Conservation (phyloP, 805 yeast genomes). For the Wilhelminamyces savonicus region DNA sequence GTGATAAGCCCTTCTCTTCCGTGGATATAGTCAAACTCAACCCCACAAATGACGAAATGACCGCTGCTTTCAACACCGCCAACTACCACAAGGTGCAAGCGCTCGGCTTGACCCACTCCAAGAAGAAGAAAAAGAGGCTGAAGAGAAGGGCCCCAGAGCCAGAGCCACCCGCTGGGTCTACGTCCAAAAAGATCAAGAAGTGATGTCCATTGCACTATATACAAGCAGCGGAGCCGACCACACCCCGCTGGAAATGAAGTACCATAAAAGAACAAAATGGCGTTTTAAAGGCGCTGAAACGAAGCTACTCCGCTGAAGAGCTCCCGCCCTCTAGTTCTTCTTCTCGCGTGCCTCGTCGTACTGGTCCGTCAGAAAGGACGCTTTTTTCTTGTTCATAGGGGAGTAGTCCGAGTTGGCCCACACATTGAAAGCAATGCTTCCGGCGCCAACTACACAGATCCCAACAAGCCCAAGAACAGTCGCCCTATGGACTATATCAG, state of each 20-base stretch:
- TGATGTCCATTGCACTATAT: not conserved
- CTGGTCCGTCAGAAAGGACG: conserved; percentile 28
- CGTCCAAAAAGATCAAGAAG: not conserved
- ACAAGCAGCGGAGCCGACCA: not conserved
- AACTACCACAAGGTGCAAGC: conserved; percentile 7
- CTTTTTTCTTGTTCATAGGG: conserved; percentile 33
- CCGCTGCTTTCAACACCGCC: conserved; percentile 6
- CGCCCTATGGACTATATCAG: conserved; percentile 38
- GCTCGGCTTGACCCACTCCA: conserved; percentile 19
- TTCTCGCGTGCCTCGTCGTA: conserved; percentile 22
- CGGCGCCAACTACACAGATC: conserved; percentile 34
- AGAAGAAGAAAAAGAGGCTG: conserved; percentile 7
- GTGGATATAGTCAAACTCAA: conserved; percentile 28
- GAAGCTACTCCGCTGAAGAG: not conserved
- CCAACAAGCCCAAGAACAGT: conserved; percentile 34
- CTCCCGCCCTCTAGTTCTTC: not conserved
- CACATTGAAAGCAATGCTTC: conserved; percentile 32
- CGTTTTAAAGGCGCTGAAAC: not conserved
- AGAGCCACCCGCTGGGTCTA: not conserved
- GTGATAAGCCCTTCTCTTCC: conserved; percentile 16
- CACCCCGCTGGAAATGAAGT: conserved; percentile 1
- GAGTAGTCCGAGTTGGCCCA: conserved; percentile 40
- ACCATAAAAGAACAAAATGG: conserved; percentile 1
- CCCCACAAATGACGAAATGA: conserved; percentile 10
- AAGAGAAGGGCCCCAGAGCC: conserved; percentile 1